Percentiles rank a stretch among this genome's conserved stretches.
Conservation (phyloP, 83 land plant genomes). For the Picea abies region DNA sequence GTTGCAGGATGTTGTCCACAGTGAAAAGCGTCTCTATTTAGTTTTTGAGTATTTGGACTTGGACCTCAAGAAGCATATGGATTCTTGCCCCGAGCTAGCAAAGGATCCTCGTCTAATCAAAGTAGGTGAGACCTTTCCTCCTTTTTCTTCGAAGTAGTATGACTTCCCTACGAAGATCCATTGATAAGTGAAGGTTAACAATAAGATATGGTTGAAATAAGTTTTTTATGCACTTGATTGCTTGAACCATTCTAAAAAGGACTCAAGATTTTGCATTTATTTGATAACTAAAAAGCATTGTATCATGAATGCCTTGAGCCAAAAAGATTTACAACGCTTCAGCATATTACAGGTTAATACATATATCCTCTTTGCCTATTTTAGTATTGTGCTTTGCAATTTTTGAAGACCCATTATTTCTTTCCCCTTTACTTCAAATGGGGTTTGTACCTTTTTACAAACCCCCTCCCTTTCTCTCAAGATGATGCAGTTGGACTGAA, state of each 20-base stretch:
- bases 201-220: neutral
- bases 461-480: no score
- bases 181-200: neutral
- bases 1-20: conserved; percentile 98
- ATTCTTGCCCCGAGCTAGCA: conserved; percentile 86
- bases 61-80: conserved; percentile 99
- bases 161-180: neutral
- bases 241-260: neutral
- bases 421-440: no score
- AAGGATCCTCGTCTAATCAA: conserved; percentile 79
- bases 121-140: conserved; percentile 68
- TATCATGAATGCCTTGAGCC: no score
- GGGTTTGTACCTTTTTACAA: no score
- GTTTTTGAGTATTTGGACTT: conserved; percentile 97
- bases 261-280: no score
- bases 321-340: no score
- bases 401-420: no score
- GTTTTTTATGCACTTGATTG: neutral
- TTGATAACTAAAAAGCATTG: no score
- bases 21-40: conserved; percentile 86
- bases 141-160: conserved; percentile 6
- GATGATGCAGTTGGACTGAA: no score
- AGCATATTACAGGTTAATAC: no score
- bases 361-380: no score
- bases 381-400: no score